A percentile compares a stretch with the other conserved stretches of the same genome.
phyloP scores from a whole-genome alignment of 768 basidiomycete species.

The Russula compacta region DNA sequence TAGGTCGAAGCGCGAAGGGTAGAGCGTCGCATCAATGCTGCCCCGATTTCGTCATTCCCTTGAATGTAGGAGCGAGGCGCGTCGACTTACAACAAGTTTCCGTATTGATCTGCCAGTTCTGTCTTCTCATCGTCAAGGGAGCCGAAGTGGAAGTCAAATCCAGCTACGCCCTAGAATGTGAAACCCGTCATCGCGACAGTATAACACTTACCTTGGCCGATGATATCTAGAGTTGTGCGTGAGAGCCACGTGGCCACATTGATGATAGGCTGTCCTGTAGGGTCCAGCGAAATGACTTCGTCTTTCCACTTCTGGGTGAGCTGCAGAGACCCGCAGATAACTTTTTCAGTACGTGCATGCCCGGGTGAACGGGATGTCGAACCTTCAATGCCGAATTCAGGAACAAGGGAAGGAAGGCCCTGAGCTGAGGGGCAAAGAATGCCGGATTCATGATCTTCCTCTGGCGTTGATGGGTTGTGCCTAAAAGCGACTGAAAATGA shows the following conservation, averaged over 20 bases:
- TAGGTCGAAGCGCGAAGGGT: constrained; percentile 11
- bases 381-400: constrained; percentile 11
- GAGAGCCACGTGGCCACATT: constrained; percentile 23
- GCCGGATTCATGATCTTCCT: constrained; percentile 26
- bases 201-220: constrained; percentile 21
- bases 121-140: constrained; percentile 10
- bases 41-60: background rate
- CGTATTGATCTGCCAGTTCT: constrained; percentile 1
- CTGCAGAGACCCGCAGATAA: constrained; percentile 9
- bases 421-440: constrained; percentile 24
- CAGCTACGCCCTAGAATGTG: background rate
- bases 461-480: constrained; percentile 21
- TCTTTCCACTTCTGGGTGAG: constrained; percentile 26
- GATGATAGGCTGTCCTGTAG: constrained; percentile 10
- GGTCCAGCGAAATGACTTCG: constrained; percentile 6
- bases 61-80: background rate
- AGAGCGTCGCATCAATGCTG: constrained; percentile 17
- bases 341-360: background rate
- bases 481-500: constrained; percentile 3
- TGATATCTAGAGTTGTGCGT: constrained; percentile 23
- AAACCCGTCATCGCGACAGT: background rate
- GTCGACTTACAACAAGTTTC: constrained; percentile 13
- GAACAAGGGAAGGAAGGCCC: constrained; percentile 24
- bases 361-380: background rate
- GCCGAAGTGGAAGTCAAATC: constrained; percentile 17